A percentile compares a stretch with the other conserved stretches of the same genome.
phyloP scores from a whole-genome alignment of 176 grass and related monocot genomes.

The Eremochloa ophiuroides region DNA sequence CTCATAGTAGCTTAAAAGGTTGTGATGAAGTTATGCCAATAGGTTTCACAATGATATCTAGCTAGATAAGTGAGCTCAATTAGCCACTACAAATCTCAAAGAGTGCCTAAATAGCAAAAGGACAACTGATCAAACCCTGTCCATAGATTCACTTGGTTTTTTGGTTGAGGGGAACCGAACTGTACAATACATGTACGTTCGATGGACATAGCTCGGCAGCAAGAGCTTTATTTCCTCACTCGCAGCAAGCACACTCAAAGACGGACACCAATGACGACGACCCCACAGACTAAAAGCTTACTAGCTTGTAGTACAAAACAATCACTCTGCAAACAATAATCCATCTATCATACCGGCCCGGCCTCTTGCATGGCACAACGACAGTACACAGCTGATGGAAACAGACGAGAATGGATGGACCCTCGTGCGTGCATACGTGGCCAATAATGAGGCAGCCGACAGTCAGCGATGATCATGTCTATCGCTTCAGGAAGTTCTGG shows the following conservation, averaged over 20 bases:
- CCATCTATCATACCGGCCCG: not conserved
- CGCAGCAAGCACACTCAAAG: not conserved
- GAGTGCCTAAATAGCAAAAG: not conserved
- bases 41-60: too few species aligned
- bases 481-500: conserved; percentile 37
- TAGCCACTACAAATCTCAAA: not conserved
- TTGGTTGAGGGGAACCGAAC: not conserved
- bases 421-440: too few species aligned
- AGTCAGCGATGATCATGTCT: not conserved
- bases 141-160: not conserved
- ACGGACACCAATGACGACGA: not conserved
- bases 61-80: not conserved
- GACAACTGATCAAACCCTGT: not conserved
- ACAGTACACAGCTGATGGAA: not conserved
- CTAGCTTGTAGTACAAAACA: not conserved
- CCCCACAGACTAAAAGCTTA: not conserved
- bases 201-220: too few species aligned
- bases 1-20: too few species aligned
- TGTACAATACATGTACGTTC: not conserved
- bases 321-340: not conserved
- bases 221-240: too few species aligned
- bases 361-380: not conserved
- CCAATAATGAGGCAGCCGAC: too few species aligned
- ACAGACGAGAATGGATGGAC: not conserved
- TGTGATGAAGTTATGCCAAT: too few species aligned